Base-by-base conservation (phyloP, 1,284 basidiomycete genomes). In the Marasmius tenuissimus region DNA sequence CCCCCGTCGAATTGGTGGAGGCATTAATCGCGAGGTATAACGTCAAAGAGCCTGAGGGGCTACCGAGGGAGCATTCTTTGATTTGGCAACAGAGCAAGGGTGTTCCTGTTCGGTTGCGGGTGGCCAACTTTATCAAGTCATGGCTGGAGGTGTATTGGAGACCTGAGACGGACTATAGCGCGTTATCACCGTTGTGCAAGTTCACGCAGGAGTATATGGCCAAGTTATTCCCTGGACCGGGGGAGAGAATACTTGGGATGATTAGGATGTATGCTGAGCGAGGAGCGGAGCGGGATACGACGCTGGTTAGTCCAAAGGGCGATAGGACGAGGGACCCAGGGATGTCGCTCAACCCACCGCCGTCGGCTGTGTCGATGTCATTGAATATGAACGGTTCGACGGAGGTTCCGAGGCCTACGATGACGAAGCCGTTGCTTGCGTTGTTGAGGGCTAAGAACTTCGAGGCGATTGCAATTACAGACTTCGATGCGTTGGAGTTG, bases 121-220 rank as follows among this genome's bases (percentile, higher is more conserved):
- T 98, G 35, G 91, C 92, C 63, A 97, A 97, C 73, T 87, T 97
- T 68, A 85, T 98, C 76, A 97, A 95, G 79, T 84, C 84, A 16
- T 99, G 97, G 97, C 81, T 98, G 57, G 96, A 98, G 72, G 80
- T 81, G 65, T 90, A 97, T 75, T 99, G 96, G 96, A 84, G 90
- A 5, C 75, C 88, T 4, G 80, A 84, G 0, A 78, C 82, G 12
- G 92, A 94, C 70, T 83, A 86, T 62, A 73, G 75, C 14, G 86
- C 85, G 18, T 75, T 96, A 47, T 81, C 82, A 12, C 70, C 78
- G 7, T 75, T 97, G 65, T 78, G 81, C 40, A 79, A 79, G 2
- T 94, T 95, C 72, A 86, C 86, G 10, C 78, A 80, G 27, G 85
- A 86, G 37, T 85, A 83, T 8, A 73, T 94, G 42, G 78, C 81